A percentile compares a stretch with the other conserved stretches of the same genome.
Evolutionary conservation across 208 protist genomes (phyloP).

Genomic region (Trypanosoma vivax): DNA sequence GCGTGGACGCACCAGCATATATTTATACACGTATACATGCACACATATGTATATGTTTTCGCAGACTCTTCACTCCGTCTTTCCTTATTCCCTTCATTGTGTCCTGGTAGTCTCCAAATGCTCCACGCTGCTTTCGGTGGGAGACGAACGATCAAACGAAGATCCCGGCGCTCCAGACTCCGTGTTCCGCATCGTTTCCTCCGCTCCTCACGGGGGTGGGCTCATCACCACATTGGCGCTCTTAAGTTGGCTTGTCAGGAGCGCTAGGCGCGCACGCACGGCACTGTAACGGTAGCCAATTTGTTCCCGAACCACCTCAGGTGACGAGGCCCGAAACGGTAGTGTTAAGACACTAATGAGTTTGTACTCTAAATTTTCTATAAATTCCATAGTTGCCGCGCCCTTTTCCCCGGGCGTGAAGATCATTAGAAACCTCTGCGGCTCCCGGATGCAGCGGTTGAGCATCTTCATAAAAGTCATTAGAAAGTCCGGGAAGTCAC

Average conservation of each 20-base stretch:
- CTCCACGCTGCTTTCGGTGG: no score
- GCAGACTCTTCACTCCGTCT: no score
- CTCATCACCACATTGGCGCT: conserved; percentile 56
- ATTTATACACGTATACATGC: no score
- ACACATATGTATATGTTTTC: no score
- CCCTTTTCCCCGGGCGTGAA: conserved; percentile 81
- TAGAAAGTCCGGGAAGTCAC: conserved; percentile 90
- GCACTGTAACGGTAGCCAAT: conserved; percentile 91
- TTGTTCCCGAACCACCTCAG: conserved; percentile 85
- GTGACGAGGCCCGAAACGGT: conserved; percentile 80
- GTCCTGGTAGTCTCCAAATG: no score
- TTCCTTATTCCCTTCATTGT: no score
- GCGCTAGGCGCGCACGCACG: conserved; percentile 71
- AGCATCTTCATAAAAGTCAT: conserved; percentile 91
- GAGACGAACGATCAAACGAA: no score
- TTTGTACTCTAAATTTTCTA: conserved; percentile 94
- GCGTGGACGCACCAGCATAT: no score
- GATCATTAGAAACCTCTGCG: conserved; percentile 79
- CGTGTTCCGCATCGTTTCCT: not conserved
- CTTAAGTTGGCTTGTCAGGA: conserved; percentile 89
- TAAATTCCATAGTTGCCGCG: conserved; percentile 86
- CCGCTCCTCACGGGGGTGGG: conserved; percentile 1
- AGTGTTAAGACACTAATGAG: conserved; percentile 90
- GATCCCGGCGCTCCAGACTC: no score
- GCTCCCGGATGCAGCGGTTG: conserved; percentile 88